Conservation (phyloP, 108 stramenopile species). For the Heterococcus sp. region DNA sequence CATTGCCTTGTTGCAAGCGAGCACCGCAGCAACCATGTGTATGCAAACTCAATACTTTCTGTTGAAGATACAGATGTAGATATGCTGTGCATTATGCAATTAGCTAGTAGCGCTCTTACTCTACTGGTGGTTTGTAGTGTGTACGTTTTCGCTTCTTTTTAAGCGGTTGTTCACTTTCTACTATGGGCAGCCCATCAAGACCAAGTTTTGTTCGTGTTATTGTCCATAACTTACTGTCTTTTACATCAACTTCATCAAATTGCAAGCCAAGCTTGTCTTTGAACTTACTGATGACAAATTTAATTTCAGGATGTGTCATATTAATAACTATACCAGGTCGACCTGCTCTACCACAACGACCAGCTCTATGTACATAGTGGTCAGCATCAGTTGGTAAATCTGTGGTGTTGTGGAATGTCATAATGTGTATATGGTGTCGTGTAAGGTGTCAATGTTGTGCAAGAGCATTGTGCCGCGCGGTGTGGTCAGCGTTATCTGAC, state of each 20-base stretch:
- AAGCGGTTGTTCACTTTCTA: no score
- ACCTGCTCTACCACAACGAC: constrained; percentile 48
- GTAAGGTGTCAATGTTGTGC: neutral
- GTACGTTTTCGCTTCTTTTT: no score
- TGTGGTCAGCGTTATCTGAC: no score
- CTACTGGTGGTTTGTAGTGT: no score
- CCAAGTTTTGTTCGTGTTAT: neutral
- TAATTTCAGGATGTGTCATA: constrained; percentile 42
- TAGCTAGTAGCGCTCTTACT: no score
- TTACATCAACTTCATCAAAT: constrained; percentile 33
- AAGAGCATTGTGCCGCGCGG: no score
- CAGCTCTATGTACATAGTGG: constrained; percentile 54
- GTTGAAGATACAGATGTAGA: no score
- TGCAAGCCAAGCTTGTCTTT: constrained; percentile 24
- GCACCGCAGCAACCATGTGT: no score
- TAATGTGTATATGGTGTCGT: neutral
- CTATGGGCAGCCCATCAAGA: no score
- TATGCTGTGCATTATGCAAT: no score
- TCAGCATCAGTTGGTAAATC: constrained; percentile 49
- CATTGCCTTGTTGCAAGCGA: no score
- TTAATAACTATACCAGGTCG: constrained; percentile 50
- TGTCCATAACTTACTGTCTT: constrained; percentile 8
- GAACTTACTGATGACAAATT: constrained; percentile 46
- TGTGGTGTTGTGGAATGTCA: neutral
- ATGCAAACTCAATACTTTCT: no score